Percentiles rank a stretch among this genome's conserved stretches.
phyloP scores from a whole-genome alignment of 2,329 filamentous ascomycete species.

The Cladosporium colombiae region DNA sequence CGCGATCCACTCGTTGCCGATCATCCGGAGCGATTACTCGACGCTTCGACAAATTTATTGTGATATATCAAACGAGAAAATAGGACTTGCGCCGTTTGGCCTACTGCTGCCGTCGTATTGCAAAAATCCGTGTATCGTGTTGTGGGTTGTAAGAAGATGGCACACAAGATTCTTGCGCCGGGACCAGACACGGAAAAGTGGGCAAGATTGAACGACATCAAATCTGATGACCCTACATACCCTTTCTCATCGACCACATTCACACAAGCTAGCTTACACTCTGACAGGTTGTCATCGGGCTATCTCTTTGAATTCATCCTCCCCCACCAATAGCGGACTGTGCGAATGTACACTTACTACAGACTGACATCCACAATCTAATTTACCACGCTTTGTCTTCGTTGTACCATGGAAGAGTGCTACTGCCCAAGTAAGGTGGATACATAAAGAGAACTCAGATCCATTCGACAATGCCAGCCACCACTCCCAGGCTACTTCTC shows the following conservation, averaged over 20 bases:
- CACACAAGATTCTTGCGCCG: not conserved
- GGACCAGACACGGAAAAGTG: not conserved
- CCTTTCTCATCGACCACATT: not conserved
- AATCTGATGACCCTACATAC: not conserved
- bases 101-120: not conserved
- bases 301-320: not conserved
- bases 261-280: not conserved
- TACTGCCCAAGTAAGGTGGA: not conserved
- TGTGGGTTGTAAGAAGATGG: not conserved
- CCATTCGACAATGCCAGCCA: not conserved
- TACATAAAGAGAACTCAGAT: not conserved
- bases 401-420: not conserved
- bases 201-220: not conserved
- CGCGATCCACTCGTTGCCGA: not conserved
- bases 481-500: not conserved
- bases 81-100: not conserved
- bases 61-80: not conserved
- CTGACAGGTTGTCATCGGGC: not conserved
- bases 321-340: not conserved
- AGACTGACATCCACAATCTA: not conserved
- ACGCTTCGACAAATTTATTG: constrained; percentile 10
- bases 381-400: not conserved
- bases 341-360: not conserved
- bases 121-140: not conserved
- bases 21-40: constrained; percentile 9